Evolutionary conservation across 2,329 filamentous ascomycete species (phyloP).

Genomic region (Torrubiella hemipterigena): DNA sequence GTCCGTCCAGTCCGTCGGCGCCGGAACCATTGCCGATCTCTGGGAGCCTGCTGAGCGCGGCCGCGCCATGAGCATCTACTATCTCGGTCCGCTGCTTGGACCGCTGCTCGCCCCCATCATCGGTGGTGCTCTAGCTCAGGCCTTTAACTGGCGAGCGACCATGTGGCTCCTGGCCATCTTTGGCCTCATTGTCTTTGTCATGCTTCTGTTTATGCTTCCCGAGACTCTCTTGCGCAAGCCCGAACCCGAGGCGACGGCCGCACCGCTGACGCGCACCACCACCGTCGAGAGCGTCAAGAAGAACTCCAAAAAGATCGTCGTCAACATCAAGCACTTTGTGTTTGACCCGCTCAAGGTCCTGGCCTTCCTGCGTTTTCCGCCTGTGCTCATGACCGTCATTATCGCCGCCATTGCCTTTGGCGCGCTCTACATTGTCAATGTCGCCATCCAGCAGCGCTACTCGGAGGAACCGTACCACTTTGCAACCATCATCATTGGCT

Average conservation of each 20-base stretch:
- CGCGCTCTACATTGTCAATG: slow-evolving; percentile 65
- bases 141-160: slow-evolving; percentile 62
- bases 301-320: slow-evolving; percentile 40
- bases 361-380: slow-evolving; percentile 59
- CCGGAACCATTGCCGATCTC: slow-evolving; percentile 71
- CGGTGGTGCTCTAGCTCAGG: slow-evolving; percentile 58
- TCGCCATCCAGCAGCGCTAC: slow-evolving; percentile 63
- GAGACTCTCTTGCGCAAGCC: slow-evolving; percentile 20
- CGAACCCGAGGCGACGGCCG: slow-evolving; percentile 11
- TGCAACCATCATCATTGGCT: slow-evolving; percentile 54
- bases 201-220: slow-evolving; percentile 39
- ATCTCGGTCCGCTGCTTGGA: slow-evolving; percentile 64
- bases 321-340: slow-evolving; percentile 46
- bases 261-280: slow-evolving; percentile 34
- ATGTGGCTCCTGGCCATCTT: slow-evolving; percentile 69
- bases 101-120: slow-evolving; percentile 67
- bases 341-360: slow-evolving; percentile 64
- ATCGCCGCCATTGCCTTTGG: slow-evolving; percentile 67
- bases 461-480: slow-evolving; percentile 55
- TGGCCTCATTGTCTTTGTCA: slow-evolving; percentile 43
- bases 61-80: slow-evolving; percentile 72
- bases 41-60: slow-evolving; percentile 66
- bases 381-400: slow-evolving; percentile 61
- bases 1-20: slow-evolving; percentile 71
- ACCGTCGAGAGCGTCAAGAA: slow-evolving; percentile 50